Evolutionary conservation across 495 filamentous ascomycete species (phyloP).

Genomic region (Tricharina praecox): DNA sequence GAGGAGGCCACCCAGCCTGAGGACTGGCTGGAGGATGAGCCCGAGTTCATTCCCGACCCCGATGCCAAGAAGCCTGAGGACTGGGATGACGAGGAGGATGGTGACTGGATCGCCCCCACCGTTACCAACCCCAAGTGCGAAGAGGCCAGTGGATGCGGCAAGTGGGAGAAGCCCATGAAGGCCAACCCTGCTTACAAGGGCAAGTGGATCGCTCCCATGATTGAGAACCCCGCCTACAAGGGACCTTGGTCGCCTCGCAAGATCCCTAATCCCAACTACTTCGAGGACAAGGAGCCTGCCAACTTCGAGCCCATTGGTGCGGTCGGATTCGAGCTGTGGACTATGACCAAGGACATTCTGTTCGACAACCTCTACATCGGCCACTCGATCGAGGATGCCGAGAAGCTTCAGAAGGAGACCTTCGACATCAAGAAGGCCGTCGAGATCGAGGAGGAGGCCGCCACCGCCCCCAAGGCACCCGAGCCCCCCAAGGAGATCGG

Average conservation of each 20-base stretch:
- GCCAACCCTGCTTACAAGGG: slow-evolving; percentile 98
- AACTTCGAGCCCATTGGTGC: slow-evolving; percentile 98
- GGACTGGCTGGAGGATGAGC: slow-evolving; percentile 92
- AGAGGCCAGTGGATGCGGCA: slow-evolving; percentile 83
- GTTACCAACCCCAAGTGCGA: slow-evolving; percentile 91
- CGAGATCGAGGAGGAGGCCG: slow-evolving; percentile 71
- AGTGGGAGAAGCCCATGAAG: slow-evolving; percentile 82
- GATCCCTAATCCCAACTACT: slow-evolving; percentile 94
- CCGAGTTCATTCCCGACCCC: slow-evolving; percentile 71
- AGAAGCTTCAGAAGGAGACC: slow-evolving; percentile 75
- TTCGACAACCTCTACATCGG: slow-evolving; percentile 99
- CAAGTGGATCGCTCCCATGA: slow-evolving; percentile 85
- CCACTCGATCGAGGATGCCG: slow-evolving; percentile 87
- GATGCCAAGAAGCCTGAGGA: slow-evolving; percentile 98
- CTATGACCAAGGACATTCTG: slow-evolving; percentile 96
- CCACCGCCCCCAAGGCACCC: slow-evolving; percentile 60
- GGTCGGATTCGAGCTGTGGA: slow-evolving; percentile 98
- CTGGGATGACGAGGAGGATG: slow-evolving; percentile 99
- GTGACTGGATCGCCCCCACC: slow-evolving; percentile 91
- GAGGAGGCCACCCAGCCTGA: slow-evolving; percentile 81
- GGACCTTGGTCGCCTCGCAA: slow-evolving; percentile 85
- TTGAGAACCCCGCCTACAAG: slow-evolving; percentile 99
- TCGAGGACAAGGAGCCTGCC: slow-evolving; percentile 90
- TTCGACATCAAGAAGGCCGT: slow-evolving; percentile 81
- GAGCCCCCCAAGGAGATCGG: slow-evolving; percentile 50